Conservation (phyloP, 208 protist species). For the Acanthamoeba lenticulata region DNA sequence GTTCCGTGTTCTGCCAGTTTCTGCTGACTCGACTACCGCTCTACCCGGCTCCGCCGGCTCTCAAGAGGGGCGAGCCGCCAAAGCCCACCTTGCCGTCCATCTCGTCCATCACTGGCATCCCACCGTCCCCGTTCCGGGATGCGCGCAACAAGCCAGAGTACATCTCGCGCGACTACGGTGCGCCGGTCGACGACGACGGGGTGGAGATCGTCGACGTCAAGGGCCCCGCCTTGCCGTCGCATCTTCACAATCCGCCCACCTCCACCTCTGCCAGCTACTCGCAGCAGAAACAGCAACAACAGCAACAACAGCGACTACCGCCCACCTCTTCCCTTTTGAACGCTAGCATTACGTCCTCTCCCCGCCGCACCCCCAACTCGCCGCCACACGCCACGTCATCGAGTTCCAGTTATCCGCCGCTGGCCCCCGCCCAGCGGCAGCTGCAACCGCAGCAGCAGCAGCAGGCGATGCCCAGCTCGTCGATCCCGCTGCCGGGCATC, state of each 20-base stretch:
- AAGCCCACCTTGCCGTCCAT: slow-evolving; percentile 43
- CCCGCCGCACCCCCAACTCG: not conserved
- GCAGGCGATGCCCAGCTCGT: not conserved
- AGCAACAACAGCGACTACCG: not conserved
- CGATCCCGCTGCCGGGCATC: not conserved
- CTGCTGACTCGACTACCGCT: slow-evolving; percentile 2
- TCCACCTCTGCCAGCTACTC: not conserved
- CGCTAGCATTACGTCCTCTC: not conserved
- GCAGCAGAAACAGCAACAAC: not conserved
- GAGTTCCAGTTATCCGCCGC: not conserved
- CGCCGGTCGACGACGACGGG: not conserved
- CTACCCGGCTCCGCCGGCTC: not conserved
- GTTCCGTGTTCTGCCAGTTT: not conserved
- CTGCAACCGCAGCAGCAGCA: not conserved
- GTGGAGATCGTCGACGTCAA: slow-evolving; percentile 20
- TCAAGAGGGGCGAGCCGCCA: not conserved
- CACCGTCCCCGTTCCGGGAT: not conserved
- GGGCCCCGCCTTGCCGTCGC: not conserved
- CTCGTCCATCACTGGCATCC: slow-evolving; percentile 34
- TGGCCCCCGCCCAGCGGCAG: not conserved
- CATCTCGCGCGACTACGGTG: not conserved
- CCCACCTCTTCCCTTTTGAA: not conserved
- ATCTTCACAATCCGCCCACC: not conserved
- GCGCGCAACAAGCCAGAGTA: not conserved
- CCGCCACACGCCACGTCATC: not conserved